Base-by-base conservation (phyloP, 768 basidiomycete species). In the Boletus speciosus region DNA sequence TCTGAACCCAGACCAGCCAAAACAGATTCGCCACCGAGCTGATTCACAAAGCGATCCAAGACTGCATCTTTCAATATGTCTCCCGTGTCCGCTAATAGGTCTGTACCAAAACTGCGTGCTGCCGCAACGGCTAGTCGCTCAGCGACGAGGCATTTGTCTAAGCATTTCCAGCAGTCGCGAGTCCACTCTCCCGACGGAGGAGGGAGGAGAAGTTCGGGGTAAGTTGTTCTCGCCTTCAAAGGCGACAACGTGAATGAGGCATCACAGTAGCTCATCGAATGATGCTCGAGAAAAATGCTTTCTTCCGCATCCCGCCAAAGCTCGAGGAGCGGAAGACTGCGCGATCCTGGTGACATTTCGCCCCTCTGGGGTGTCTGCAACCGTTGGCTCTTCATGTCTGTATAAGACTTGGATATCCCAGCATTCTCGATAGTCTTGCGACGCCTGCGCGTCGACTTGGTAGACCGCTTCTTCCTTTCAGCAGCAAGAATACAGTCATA, bases 101-200 rank as follows among this genome's bases (percentile, higher is more conserved):
- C 71, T 40, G 67, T 64, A n/a, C 40, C 46, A 2, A 64, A 45
- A 27, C 68, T 59, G 54, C 47, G 61, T 37, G 54, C 65, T 59
- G 58, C 68, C 3, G 76, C 82, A 43, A 81, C 59, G 3, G 77
- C 76, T 14, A 87, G 67, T 32, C 87, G 75, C 65, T 86, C 83
- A 49, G 88, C 86, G 11, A 86, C 85, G 57, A 92, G 86, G 62
- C 88, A 90, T 23, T 80, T 81, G 67, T 93, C 91, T 46, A 94
- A 74, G 45, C 76, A 64, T 66, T 87, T 91, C 91, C 91, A 94
- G 48, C 92, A 87, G 21, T 81, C 80, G 62, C 85, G 86, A 4
- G 77, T 75, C 91, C 91, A 94, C 38, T 69, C 72, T 14, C 71
- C 58, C 12, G 48, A 41, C 1, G 14, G 27, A 37, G 62, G 58